A percentile compares a stretch with the other conserved stretches of the same genome.
Evolutionary conservation across 176 grass and related monocot species (phyloP).

Genomic region (Triticum aestivum): IWGSC_CS_RefSeq_v2.1 NC_057807.1:444709968-444710467

Average conservation of each 20-base stretch:
- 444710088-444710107: neutral
- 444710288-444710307: neutral
- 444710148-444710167: no score
- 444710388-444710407: neutral
- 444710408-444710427: neutral
- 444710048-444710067: neutral
- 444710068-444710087: neutral
- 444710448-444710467: neutral
- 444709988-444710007: neutral
- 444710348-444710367: neutral
- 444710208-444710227: no score
- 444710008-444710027: neutral
- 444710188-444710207: no score
- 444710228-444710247: no score
- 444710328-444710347: neutral
- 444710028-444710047: neutral
- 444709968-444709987: no score
- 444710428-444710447: neutral
- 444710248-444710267: no score
- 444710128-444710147: neutral
- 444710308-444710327: neutral
- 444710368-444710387: neutral
- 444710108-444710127: neutral
- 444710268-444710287: neutral
- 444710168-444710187: no score